Base-by-base conservation (phyloP, 2,329 filamentous ascomycete species). In the Tolypocladium pustulatum region DNA sequence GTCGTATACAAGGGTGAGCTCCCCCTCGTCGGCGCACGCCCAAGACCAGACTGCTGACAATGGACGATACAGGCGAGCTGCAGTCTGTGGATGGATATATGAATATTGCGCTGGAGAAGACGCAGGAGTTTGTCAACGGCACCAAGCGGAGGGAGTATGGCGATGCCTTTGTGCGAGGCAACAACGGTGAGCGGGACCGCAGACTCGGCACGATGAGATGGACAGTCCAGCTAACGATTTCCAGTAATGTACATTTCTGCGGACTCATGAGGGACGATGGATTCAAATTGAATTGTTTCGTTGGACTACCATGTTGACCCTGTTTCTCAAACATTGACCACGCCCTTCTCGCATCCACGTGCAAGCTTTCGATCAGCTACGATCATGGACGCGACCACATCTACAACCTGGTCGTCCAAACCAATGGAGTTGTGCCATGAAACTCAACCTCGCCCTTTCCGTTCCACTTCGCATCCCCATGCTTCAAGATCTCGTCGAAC, bases 21-120 rank as follows among this genome's bases (percentile, higher is more conserved):
- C 22, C 10, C 53, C 34, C 41, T 3, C 32, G 34, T 20, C 25
- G 34, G 30, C 30, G 30, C 49, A 34, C 1, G 30, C 20, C 17
- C 17, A 7, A 3, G 49, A 34, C 49, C 30, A 8, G 49, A 36
- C 30, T 4, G 30, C 49, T 53, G 13, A 53, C 30, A 20, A 13
- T 13, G 49, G 49, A 34, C 8, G 20, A 9, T 13, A 53, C 62
- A 97, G 93, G 94, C 66, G 91, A 97, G 72, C 82, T 97, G 41
- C 92, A 97, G 72, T 96, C 92, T 0, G 93, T 99, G 55, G 94
- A 99, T 73, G 94, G 94, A 57, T 99, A 97, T 77, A 99, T 99
- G 94, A 99, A 99, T 77, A 97, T 99, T 72, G 93, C 94, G 15
- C 83, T 99, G 36, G 94, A 99, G 75, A 94, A 96, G 76, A 96